phyloP scores from a whole-genome alignment of 1,284 basidiomycete genomes.

The Pseudozyma flocculosa region DNA sequence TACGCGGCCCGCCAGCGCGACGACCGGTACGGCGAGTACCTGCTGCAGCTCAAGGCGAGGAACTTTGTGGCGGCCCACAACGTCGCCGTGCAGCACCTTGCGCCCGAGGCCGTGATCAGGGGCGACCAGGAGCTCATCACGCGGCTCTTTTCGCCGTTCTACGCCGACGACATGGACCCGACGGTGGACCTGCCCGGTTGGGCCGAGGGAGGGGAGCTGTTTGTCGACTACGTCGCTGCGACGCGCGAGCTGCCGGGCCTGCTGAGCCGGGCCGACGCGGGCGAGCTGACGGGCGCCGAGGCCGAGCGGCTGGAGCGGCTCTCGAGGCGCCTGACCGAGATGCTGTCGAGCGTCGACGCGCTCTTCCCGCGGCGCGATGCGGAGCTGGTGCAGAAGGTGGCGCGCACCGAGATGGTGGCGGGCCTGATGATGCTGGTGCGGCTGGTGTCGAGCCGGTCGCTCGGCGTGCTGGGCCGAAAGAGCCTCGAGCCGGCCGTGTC shows the following conservation, averaged over 20 bases:
- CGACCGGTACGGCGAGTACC: slow-evolving; percentile 74
- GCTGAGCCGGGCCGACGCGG: slow-evolving; percentile 54
- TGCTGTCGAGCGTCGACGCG: slow-evolving; percentile 61
- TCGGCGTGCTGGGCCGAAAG: neutral
- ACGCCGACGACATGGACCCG: slow-evolving; percentile 63
- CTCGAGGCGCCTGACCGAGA: slow-evolving; percentile 67
- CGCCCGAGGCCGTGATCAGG: slow-evolving; percentile 82
- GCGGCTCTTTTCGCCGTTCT: slow-evolving; percentile 72
- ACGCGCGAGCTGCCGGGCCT: slow-evolving; percentile 68
- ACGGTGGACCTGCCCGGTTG: slow-evolving; percentile 46
- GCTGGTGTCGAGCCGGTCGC: slow-evolving; percentile 56
- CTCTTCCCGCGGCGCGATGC: slow-evolving; percentile 48
- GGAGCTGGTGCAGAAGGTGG: slow-evolving; percentile 68
- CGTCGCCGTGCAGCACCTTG: slow-evolving; percentile 77
- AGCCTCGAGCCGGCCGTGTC: neutral
- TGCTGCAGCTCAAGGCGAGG: slow-evolving; percentile 72
- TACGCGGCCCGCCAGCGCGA: slow-evolving; percentile 65
- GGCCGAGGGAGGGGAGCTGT: slow-evolving; percentile 52
- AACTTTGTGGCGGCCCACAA: slow-evolving; percentile 75
- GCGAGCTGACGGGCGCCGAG: slow-evolving; percentile 3
- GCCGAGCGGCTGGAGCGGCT: slow-evolving; percentile 54
- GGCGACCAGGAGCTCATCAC: slow-evolving; percentile 74
- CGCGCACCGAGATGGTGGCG: slow-evolving; percentile 72
- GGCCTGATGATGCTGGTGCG: slow-evolving; percentile 67
- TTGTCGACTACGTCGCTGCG: slow-evolving; percentile 47